These are phyloP conservation scores for Neurospora sp. DNA, from an alignment of 495 filamentous ascomycete genomes.

Conservation along the genomic window DNA sequence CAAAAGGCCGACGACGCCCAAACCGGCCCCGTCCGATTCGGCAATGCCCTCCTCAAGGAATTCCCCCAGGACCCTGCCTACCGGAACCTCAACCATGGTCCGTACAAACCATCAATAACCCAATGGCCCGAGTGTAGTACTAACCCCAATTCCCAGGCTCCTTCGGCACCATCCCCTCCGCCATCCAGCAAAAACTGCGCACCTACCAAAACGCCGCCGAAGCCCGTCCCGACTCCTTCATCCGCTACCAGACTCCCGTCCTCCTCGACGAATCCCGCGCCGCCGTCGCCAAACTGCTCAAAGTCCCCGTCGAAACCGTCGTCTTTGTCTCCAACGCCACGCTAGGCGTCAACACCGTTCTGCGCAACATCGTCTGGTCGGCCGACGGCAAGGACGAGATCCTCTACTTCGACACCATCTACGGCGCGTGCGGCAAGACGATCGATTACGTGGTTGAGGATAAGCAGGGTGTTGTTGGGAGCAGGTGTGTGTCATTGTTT, in stretches of 20 bases:
- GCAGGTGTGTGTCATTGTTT: slow-evolving; percentile 27
- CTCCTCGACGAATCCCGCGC: slow-evolving; percentile 53
- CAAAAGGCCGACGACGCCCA: neutral
- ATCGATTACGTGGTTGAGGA: slow-evolving; percentile 60
- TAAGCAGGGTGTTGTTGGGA: slow-evolving; percentile 25
- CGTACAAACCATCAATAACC: neutral
- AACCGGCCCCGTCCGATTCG: slow-evolving; percentile 29
- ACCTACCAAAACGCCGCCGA: slow-evolving; percentile 52
- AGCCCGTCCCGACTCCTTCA: slow-evolving; percentile 58
- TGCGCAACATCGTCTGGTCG: slow-evolving; percentile 55
- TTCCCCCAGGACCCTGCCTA: slow-evolving; percentile 63
- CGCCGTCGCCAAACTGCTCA: slow-evolving; percentile 53
- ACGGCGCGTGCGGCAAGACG: slow-evolving; percentile 62
- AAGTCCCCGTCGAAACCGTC: slow-evolving; percentile 49
- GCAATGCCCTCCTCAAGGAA: slow-evolving; percentile 50
- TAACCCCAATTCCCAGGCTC: slow-evolving; percentile 40
- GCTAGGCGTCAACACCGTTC: slow-evolving; percentile 66
- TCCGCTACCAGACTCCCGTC: slow-evolving; percentile 49
- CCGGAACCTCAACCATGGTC: slow-evolving; percentile 78
- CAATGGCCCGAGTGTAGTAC: neutral
- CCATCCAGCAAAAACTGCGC: slow-evolving; percentile 47
- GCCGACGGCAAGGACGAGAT: slow-evolving; percentile 47
- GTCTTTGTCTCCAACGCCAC: slow-evolving; percentile 81
- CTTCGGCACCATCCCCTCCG: slow-evolving; percentile 62
- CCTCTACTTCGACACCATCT: slow-evolving; percentile 63